Conservation (phyloP, 192 early-diverging fungal species). For the Coemansia reversa region DNA sequence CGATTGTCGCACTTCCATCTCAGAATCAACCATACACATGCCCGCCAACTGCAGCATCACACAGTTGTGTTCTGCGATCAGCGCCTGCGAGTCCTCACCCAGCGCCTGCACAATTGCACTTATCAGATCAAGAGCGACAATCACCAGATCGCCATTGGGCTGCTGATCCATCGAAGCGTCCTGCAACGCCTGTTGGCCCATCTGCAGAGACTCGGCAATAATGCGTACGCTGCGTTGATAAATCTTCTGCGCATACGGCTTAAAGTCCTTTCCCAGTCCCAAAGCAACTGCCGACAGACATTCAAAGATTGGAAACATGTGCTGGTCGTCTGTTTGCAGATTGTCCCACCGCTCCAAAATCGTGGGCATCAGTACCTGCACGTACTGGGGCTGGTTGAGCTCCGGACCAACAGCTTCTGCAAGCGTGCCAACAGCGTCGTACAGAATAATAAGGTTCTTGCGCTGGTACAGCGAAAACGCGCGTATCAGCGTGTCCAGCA, state of each 20-base stretch:
- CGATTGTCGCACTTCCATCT: conserved; percentile 87
- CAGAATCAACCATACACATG: conserved; percentile 75
- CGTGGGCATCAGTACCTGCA: conserved; percentile 83
- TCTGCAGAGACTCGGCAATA: conserved; percentile 76
- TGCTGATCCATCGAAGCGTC: conserved; percentile 53
- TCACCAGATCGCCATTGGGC: conserved; percentile 95
- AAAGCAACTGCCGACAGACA: conserved; percentile 87
- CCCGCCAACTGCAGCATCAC: conserved; percentile 74
- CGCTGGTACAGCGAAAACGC: conserved; percentile 93
- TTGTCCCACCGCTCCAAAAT: conserved; percentile 83
- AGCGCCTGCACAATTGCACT: conserved; percentile 93
- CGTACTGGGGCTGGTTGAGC: conserved; percentile 78
- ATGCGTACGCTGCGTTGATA: conserved; percentile 90
- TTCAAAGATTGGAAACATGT: conserved; percentile 94
- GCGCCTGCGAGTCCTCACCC: conserved; percentile 67
- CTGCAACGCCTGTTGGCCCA: conserved; percentile 58
- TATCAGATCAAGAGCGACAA: conserved; percentile 94
- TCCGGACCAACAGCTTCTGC: conserved; percentile 86
- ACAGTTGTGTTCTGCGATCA: conserved; percentile 71
- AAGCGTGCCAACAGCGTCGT: conserved; percentile 97
- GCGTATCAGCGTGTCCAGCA: conserved; percentile 75
- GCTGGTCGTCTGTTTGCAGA: conserved; percentile 80
- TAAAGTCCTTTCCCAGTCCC: conserved; percentile 83
- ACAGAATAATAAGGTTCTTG: conserved; percentile 94
- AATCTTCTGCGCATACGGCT: conserved; percentile 78